Conservation (phyloP, 345 rosid genomes). For the Brassica cretica region DNA sequence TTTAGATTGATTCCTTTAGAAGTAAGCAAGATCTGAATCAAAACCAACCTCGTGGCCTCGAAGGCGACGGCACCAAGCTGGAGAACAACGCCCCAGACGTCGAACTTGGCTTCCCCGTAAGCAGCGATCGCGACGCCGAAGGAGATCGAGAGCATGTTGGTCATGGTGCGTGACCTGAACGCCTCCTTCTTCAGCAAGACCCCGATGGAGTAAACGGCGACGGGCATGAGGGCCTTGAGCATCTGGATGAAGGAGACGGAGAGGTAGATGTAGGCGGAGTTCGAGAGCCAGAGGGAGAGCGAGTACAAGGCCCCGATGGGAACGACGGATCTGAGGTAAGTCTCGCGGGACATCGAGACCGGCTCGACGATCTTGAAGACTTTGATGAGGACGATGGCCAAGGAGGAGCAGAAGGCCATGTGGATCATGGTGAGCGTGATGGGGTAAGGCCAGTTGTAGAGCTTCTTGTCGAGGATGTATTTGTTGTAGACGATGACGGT, state of each 20-base stretch:
- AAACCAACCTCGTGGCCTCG: constrained; percentile 86
- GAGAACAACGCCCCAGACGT: constrained; percentile 79
- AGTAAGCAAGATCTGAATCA: constrained; percentile 88
- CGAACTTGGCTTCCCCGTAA: constrained; percentile 95
- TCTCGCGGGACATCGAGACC: constrained; percentile 80
- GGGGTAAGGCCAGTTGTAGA: constrained; percentile 98
- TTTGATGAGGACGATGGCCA: constrained; percentile 79
- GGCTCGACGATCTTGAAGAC: constrained; percentile 92
- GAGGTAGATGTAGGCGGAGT: constrained; percentile 91
- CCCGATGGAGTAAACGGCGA: constrained; percentile 91
- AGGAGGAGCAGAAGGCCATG: constrained; percentile 86
- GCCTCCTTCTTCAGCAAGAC: constrained; percentile 63
- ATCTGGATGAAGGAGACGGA: constrained; percentile 96
- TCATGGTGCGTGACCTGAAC: constrained; percentile 73
- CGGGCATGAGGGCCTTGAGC: constrained; percentile 97
- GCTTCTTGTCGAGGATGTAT: constrained; percentile 94
- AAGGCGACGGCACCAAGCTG: constrained; percentile 93
- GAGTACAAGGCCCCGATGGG: constrained; percentile 95
- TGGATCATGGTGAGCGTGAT: constrained; percentile 96
- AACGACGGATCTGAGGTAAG: constrained; percentile 78
- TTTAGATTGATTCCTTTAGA: constrained; percentile 86
- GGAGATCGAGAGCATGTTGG: constrained; percentile 87
- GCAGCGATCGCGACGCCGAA: constrained; percentile 61
- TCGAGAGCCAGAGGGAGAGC: constrained; percentile 87
- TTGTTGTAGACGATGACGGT: constrained; percentile 98